phyloP scores from a whole-genome alignment of 108 stramenopile species.

The Nitzschia sp. region DNA sequence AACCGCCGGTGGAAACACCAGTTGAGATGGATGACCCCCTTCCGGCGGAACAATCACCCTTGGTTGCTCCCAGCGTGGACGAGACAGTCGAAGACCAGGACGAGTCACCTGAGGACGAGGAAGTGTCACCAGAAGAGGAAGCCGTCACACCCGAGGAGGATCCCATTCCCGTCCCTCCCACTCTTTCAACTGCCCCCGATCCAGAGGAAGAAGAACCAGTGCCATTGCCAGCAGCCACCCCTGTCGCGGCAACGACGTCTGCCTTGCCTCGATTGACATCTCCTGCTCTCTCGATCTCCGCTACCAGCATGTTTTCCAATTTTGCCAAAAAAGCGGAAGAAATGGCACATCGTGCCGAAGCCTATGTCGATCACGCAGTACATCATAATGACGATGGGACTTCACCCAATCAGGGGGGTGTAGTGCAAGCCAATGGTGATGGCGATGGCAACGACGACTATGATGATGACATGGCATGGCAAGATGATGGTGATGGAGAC shows the following conservation, averaged over 20 bases:
- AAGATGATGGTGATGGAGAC: neutral
- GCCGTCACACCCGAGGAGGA: too few species aligned
- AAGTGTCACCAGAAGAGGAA: too few species aligned
- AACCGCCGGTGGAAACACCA: slow-evolving; percentile 57
- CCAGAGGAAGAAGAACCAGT: too few species aligned
- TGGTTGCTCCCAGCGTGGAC: too few species aligned
- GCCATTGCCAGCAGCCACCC: too few species aligned
- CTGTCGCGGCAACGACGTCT: too few species aligned
- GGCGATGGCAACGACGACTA: neutral
- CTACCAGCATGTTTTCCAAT: slow-evolving; percentile 2
- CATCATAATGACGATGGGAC: too few species aligned
- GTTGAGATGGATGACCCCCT: slow-evolving; percentile 23
- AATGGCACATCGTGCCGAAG: slow-evolving; percentile 14
- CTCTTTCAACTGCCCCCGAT: too few species aligned
- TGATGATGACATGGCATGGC: neutral
- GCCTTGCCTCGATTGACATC: neutral
- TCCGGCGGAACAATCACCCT: slow-evolving; percentile 24
- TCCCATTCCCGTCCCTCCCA: too few species aligned
- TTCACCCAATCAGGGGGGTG: too few species aligned
- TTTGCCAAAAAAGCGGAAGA: neutral
- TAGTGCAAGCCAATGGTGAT: neutral
- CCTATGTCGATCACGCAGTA: neutral
- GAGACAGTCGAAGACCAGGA: slow-evolving; percentile 52
- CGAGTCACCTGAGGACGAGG: too few species aligned
- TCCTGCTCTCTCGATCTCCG: neutral